Evolutionary conservation across 768 basidiomycete species (phyloP).

Genomic region (Coprinopsis cinerea): DNA sequence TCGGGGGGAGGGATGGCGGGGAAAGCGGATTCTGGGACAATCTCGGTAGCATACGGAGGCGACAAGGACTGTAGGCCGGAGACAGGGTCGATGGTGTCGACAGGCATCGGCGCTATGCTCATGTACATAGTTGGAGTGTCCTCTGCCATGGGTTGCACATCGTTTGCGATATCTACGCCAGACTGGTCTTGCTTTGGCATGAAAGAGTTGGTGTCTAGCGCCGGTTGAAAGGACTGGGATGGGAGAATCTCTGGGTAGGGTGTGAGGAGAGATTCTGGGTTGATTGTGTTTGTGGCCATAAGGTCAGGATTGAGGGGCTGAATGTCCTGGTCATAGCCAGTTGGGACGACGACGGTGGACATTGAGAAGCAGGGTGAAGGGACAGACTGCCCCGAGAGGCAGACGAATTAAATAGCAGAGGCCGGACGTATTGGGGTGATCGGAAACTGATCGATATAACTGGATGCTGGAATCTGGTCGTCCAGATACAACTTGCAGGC

Average conservation of each 20-base stretch:
- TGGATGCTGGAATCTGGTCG: background rate
- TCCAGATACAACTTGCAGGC: background rate
- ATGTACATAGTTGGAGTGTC: constrained; percentile 14
- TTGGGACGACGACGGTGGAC: constrained; percentile 5
- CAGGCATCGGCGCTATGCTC: no score
- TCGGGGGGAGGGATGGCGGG: constrained; percentile 26
- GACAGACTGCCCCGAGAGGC: background rate
- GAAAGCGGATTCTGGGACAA: constrained; percentile 26
- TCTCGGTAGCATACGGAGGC: constrained; percentile 37
- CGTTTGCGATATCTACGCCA: constrained; percentile 1
- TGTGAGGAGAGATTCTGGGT: no score
- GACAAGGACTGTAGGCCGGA: constrained; percentile 24
- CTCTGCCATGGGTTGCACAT: constrained; percentile 11
- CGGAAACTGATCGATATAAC: constrained; percentile 4
- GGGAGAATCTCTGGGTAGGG: no score
- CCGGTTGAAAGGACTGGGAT: no score
- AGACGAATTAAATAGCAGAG: constrained; percentile 2
- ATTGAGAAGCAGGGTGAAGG: background rate
- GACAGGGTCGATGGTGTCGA: constrained; percentile 15
- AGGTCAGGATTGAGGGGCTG: background rate
- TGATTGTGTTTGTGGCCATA: constrained; percentile 10
- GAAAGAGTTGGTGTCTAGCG: no score
- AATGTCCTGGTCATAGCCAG: constrained; percentile 2
- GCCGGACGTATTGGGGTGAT: background rate
- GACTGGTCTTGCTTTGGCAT: background rate